These are phyloP conservation scores for Talinum fruticosum DNA, from an alignment of 148 eudicot genomes.

Conservation along the genomic window DNA sequence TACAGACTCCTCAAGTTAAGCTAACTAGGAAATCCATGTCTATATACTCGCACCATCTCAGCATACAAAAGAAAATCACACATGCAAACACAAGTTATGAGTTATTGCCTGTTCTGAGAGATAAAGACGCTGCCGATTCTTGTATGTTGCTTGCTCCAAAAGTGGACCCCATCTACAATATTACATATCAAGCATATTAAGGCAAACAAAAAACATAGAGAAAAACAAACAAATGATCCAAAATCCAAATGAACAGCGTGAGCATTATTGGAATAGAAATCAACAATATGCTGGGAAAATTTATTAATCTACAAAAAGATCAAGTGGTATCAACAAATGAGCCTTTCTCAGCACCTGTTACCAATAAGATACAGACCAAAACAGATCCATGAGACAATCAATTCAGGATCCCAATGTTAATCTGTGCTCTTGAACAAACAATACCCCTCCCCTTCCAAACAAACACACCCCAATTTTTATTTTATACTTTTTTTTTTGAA, in stretches of 20 bases:
- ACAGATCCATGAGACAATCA: not conserved
- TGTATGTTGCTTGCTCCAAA: slow-evolving; percentile 86
- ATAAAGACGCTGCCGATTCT: slow-evolving; percentile 83
- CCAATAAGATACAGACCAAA: not conserved
- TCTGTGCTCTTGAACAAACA: not conserved
- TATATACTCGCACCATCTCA: not conserved
- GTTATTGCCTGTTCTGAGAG: slow-evolving; percentile 77
- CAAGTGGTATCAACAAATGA: not conserved
- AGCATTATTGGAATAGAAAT: not conserved
- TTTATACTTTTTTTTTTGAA: too few relatives aligned
- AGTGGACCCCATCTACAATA: slow-evolving; percentile 81
- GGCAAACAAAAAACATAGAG: not conserved
- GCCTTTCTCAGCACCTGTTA: not conserved
- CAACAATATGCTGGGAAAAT: not conserved
- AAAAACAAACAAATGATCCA: not conserved
- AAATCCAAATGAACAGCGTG: not conserved
- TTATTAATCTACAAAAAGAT: not conserved
- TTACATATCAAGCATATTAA: not conserved
- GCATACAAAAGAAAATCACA: not conserved
- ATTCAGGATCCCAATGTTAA: not conserved
- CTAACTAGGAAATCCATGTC: not conserved
- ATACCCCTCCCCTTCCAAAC: not conserved
- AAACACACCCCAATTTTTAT: not conserved
- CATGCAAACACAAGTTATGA: slow-evolving; percentile 1
- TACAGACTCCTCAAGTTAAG: not conserved